phyloP scores from a whole-genome alignment of 1,139 yeast genomes.

The Lodderomyces orthopsilosis region DNA sequence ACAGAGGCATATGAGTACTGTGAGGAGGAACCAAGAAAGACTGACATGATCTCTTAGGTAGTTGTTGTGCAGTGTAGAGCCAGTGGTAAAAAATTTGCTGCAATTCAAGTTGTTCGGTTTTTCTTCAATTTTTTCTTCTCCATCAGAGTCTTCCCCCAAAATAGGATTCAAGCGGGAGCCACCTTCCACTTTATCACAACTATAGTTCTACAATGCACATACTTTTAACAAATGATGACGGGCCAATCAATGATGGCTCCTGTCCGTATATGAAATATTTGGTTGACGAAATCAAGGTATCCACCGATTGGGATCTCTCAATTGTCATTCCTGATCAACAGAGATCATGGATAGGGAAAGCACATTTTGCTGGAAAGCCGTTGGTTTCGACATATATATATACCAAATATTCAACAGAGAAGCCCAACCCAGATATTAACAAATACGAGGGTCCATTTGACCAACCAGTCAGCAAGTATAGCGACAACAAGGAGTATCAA shows the following conservation, averaged over 20 bases:
- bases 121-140: slow-evolving; percentile 1
- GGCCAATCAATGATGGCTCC: slow-evolving; percentile 77
- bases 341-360: slow-evolving; percentile 96
- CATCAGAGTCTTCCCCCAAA: background rate
- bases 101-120: background rate
- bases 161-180: background rate
- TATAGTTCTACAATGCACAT: slow-evolving; percentile 32
- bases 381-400: slow-evolving; percentile 67
- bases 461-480: slow-evolving; percentile 34
- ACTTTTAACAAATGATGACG: slow-evolving; percentile 86
- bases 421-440: slow-evolving; percentile 32
- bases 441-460: slow-evolving; percentile 69
- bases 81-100: background rate
- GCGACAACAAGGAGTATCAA: slow-evolving; percentile 38
- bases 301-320: slow-evolving; percentile 82
- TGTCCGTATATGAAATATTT: slow-evolving; percentile 86
- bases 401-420: slow-evolving; percentile 39
- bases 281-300: slow-evolving; percentile 61
- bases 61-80: too few species aligned
- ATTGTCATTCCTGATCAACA: slow-evolving; percentile 80
- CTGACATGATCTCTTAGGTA: slow-evolving; percentile 50
- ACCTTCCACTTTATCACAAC: background rate
- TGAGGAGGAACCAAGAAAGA: slow-evolving; percentile 50
- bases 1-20: slow-evolving; percentile 47
- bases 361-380: slow-evolving; percentile 86